These are phyloP conservation scores for Ramaria sp. DNA, from an alignment of 768 basidiomycete species.

Conservation along the genomic window DNA sequence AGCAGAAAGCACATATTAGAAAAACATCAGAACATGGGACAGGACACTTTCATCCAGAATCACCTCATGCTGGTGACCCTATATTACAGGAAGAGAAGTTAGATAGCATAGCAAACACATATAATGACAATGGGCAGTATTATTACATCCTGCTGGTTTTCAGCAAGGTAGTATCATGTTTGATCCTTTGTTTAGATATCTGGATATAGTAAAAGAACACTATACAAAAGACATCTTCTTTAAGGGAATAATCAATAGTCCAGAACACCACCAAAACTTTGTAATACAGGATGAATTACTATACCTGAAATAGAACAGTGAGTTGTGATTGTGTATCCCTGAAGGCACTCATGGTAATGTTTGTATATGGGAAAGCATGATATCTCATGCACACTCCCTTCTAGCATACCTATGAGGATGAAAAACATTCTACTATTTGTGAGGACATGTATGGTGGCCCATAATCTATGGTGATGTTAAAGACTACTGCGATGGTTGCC, in stretches of 20 bases:
- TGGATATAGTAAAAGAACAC: constrained; percentile 5
- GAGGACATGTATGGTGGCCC: constrained; percentile 14
- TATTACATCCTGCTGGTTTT: too few species aligned
- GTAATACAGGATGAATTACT: constrained; percentile 4
- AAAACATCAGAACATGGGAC: too few species aligned
- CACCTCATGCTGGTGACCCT: too few species aligned
- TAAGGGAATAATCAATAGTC: constrained; percentile 12
- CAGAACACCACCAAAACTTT: constrained; percentile 10
- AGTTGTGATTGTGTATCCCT: constrained; percentile 13
- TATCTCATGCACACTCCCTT: constrained; percentile 23
- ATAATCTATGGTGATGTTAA: constrained; percentile 10
- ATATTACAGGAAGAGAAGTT: too few species aligned
- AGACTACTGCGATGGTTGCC: constrained; percentile 19
- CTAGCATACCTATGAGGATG: constrained; percentile 17
- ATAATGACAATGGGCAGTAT: too few species aligned
- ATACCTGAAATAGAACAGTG: constrained; percentile 1
- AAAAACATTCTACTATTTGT: constrained; percentile 17
- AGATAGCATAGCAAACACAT: too few species aligned
- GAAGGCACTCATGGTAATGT: neutral
- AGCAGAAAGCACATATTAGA: too few species aligned
- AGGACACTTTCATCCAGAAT: too few species aligned
- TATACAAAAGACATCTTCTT: constrained; percentile 20
- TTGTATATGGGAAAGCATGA: constrained; percentile 21
- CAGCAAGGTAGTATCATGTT: too few species aligned
- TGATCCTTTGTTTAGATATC: too few species aligned